Percentiles rank a stretch among this genome's conserved stretches.
These are phyloP conservation scores for Trichoderma sp. DNA, from an alignment of 2,329 filamentous ascomycete genomes.

Conservation along the genomic window DNA sequence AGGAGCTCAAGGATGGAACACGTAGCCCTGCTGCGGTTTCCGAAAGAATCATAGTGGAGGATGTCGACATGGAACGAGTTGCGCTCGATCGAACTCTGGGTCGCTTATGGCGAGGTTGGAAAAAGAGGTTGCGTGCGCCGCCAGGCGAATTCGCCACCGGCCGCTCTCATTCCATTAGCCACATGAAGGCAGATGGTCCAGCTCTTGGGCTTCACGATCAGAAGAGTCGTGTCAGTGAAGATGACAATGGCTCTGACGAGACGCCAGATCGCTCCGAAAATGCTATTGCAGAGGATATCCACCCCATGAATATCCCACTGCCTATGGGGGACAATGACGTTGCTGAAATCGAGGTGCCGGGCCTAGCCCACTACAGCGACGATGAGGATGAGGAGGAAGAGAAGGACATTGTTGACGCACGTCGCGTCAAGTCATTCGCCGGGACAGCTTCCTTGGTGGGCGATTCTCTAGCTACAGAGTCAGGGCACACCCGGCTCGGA, in stretches of 20 bases:
- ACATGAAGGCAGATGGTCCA: constrained; percentile 35
- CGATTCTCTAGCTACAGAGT: background rate
- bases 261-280: constrained; percentile 23
- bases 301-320: constrained; percentile 56
- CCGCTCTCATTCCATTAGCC: constrained; percentile 47
- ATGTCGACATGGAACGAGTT: constrained; percentile 88
- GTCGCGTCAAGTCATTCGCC: constrained; percentile 47
- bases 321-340: constrained; percentile 66
- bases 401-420: constrained; percentile 34
- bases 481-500: constrained; percentile 28
- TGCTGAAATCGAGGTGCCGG: constrained; percentile 76
- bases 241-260: constrained; percentile 11
- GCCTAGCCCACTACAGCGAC: constrained; percentile 59
- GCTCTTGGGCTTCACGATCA: constrained; percentile 37
- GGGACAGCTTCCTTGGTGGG: constrained; percentile 18
- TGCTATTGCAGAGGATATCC: constrained; percentile 28
- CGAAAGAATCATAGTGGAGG: constrained; percentile 77
- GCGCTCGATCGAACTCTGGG: constrained; percentile 86
- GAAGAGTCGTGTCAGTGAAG: constrained; percentile 18
- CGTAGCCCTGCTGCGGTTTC: constrained; percentile 47
- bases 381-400: constrained; percentile 51
- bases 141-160: constrained; percentile 45
- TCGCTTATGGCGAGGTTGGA: constrained; percentile 90
- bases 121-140: constrained; percentile 71
- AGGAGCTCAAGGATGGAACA: constrained; percentile 53